A percentile compares a stretch with the other conserved stretches of the same genome.
Conservation (phyloP, 495 filamentous ascomycete genomes). For the Astrothelium subdiscretum region DNA sequence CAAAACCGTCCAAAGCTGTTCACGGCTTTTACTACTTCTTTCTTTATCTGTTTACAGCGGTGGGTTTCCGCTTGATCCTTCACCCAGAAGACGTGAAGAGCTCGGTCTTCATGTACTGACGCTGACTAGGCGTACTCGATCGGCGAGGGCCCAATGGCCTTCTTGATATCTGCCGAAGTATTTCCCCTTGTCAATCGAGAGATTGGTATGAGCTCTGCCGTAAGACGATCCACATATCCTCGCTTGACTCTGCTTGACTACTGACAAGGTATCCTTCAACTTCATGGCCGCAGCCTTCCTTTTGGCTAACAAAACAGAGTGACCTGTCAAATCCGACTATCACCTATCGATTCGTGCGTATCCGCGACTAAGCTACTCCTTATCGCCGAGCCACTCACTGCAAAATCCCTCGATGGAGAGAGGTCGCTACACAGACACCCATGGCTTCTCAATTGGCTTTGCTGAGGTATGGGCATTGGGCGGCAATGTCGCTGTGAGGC, state of each 20-base stretch:
- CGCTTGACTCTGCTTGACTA: neutral
- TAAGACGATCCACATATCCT: neutral
- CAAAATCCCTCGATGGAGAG: too few species aligned
- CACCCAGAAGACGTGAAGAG: neutral
- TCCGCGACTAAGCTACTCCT: too few species aligned
- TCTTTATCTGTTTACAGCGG: neutral
- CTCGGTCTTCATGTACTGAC: neutral
- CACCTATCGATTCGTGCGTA: too few species aligned
- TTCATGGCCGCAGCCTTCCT: neutral
- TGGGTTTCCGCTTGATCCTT: neutral
- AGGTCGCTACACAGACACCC: too few species aligned
- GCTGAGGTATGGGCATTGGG: too few species aligned
- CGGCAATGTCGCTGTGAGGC: too few species aligned
- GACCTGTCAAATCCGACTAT: too few species aligned
- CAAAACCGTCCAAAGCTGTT: neutral
- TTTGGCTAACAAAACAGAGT: too few species aligned
- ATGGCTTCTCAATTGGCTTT: too few species aligned
- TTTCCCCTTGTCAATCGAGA: conserved; percentile 45
- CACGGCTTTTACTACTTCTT: neutral
- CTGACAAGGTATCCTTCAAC: neutral
- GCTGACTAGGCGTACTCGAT: conserved; percentile 32
- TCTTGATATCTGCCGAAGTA: conserved; percentile 68
- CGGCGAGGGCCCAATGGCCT: conserved; percentile 60
- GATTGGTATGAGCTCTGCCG: conserved; percentile 21
- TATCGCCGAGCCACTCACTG: too few species aligned